Evolutionary conservation across 805 yeast species (phyloP).

Genomic region (Candida awuae): DNA sequence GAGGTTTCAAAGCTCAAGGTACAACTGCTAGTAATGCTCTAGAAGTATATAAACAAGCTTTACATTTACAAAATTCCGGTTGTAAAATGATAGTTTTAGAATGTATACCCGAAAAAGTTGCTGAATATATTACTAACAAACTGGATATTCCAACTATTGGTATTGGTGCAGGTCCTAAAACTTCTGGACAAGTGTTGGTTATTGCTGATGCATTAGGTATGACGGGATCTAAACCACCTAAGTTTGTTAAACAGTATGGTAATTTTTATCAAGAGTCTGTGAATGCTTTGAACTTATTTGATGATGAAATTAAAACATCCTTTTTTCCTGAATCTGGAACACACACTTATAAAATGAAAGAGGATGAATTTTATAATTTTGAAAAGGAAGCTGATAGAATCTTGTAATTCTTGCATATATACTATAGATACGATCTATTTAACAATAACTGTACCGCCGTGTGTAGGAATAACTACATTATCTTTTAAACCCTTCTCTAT

Average conservation of each 20-base stretch:
- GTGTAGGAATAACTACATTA: constrained; percentile 55
- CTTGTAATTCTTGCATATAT: constrained; percentile 1
- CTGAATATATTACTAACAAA: constrained; percentile 50
- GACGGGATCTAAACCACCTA: constrained; percentile 46
- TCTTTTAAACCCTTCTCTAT: constrained; percentile 28
- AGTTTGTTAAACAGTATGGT: constrained; percentile 69
- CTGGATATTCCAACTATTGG: constrained; percentile 81
- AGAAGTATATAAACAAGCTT: constrained; percentile 56
- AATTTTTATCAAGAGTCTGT: constrained; percentile 42
- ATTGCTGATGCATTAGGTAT: constrained; percentile 78
- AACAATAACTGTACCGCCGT: constrained; percentile 62
- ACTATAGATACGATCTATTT: no score
- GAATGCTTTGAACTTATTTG: constrained; percentile 46
- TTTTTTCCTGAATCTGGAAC: constrained; percentile 52
- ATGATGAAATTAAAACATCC: constrained; percentile 45
- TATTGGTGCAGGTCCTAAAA: constrained; percentile 83
- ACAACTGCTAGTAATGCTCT: constrained; percentile 46
- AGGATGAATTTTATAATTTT: constrained; percentile 47
- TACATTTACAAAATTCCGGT: constrained; percentile 65
- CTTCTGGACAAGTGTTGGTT: constrained; percentile 87
- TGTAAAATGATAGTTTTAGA: constrained; percentile 70
- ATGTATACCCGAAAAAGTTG: constrained; percentile 75
- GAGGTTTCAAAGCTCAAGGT: constrained; percentile 90
- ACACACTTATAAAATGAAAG: constrained; percentile 66
- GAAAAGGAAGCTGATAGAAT: constrained; percentile 20